Evolutionary conservation across 1,284 basidiomycete species (phyloP).

Genomic region (Malassezia psittaci): DNA sequence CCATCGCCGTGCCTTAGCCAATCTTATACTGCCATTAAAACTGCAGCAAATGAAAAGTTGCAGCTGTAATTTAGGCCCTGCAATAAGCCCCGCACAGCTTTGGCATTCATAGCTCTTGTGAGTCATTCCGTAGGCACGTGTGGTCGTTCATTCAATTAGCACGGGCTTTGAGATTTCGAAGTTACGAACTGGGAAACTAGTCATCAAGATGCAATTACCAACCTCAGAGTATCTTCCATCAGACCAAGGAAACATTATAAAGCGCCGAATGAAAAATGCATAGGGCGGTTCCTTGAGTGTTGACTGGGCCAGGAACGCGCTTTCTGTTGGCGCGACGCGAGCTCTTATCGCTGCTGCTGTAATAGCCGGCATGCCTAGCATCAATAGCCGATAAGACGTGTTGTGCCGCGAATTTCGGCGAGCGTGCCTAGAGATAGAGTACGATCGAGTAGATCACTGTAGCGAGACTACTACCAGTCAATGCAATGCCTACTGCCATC

Average conservation of each 20-base stretch:
- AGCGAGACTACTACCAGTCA: constrained; percentile 17
- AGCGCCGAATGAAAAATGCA: constrained; percentile 15
- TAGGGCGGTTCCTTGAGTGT: constrained; percentile 21
- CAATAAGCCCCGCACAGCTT: too few relatives aligned
- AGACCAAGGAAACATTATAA: constrained; percentile 20
- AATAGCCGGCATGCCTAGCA: constrained; percentile 3
- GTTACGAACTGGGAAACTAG: too few relatives aligned
- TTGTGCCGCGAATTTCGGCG: constrained; percentile 15
- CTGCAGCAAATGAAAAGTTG: too few relatives aligned
- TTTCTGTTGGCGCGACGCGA: neutral
- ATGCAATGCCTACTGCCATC: constrained; percentile 4
- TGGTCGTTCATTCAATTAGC: too few relatives aligned
- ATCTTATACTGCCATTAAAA: too few relatives aligned
- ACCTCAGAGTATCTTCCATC: constrained; percentile 6
- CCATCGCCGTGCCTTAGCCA: too few relatives aligned
- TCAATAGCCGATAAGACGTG: constrained; percentile 17
- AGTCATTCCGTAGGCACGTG: too few relatives aligned
- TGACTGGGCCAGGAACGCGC: neutral
- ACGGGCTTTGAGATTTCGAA: too few relatives aligned
- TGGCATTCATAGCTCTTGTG: too few relatives aligned
- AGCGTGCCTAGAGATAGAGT: constrained; percentile 2
- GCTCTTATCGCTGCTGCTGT: neutral
- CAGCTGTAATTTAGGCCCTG: too few relatives aligned
- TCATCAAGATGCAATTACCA: too few relatives aligned
- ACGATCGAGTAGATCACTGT: constrained; percentile 20